Base-by-base conservation (phyloP, 2,329 filamentous ascomycete genomes). In the Alternaria conjuncta region DNA sequence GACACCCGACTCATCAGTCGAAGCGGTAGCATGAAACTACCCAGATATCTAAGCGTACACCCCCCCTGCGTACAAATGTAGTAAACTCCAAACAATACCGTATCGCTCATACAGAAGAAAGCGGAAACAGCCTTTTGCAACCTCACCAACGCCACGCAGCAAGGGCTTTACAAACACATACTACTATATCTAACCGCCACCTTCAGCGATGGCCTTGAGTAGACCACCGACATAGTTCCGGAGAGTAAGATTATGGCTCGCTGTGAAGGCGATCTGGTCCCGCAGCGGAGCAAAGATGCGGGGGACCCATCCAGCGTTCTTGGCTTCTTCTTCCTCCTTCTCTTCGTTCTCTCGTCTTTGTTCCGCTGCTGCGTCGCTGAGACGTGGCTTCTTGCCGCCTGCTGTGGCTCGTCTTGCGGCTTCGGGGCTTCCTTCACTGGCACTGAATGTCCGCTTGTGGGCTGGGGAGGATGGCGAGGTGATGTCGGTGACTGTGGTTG, bases 251-350 rank as follows among this genome's bases (percentile, higher is more conserved):
- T 93, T 93, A 76, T 92, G 88, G 30, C 89, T 87, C 81, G 92
- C 86, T 46, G 92, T 86, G 77, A 90, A 90, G 73, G 88, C 91
- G 20, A 93, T 79, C 36, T 89, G 86, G 11, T 87, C 84, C 75
- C 89, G 83, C 57, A 91, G 84, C 0, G 89, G 88, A 49, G 88
- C 86, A 80, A 93, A 93, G 26, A 92, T 82, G 61, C 82, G 83
- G 75, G 91, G 88, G 63, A 92, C 90, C 88, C 88, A 91, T 2
- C 88, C 86, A 20, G 83, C 83, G 43, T 81, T 83, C 65, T 84
- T 84, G 11, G 83, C 84, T 51, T 85, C 84, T 47, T 82, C 81
- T 61, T 84, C 84, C 45, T 84, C 85, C 26, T 68, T 66, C 43
- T 76, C 71, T 30, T 75, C 74, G 15, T 74, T 71, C 36, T 76